These are phyloP conservation scores for Beauveria scarabaeidicola DNA, from an alignment of 2,329 filamentous ascomycete genomes.

Conservation along the genomic window DNA sequence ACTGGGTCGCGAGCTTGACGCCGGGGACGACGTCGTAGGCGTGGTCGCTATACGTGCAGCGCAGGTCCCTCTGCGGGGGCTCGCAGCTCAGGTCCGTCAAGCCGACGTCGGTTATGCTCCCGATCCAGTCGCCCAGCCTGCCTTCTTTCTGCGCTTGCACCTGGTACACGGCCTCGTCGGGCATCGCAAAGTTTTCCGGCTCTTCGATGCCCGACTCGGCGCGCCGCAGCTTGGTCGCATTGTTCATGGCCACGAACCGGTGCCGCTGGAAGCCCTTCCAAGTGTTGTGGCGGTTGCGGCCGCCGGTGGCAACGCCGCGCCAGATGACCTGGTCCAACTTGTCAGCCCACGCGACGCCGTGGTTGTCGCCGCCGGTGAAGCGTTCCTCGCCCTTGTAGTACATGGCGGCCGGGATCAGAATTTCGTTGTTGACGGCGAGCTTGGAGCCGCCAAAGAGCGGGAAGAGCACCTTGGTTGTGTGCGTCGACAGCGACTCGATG, in stretches of 20 bases:
- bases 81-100: conserved; percentile 49
- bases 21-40: conserved; percentile 34
- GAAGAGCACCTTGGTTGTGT: conserved; percentile 48
- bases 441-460: conserved; percentile 64
- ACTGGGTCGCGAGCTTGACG: conserved; percentile 43
- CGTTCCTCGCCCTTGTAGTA: conserved; percentile 57
- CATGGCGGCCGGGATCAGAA: conserved; percentile 60
- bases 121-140: conserved; percentile 41
- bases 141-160: conserved; percentile 37
- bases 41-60: conserved; percentile 40
- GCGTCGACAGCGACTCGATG: conserved; percentile 49
- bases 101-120: conserved; percentile 39
- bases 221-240: conserved; percentile 47
- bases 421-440: conserved; percentile 60
- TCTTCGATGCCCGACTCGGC: conserved; percentile 35
- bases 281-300: conserved; percentile 48
- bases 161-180: conserved; percentile 34
- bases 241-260: conserved; percentile 66
- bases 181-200: conserved; percentile 47
- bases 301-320: conserved; percentile 61
- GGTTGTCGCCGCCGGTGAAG: conserved; percentile 48
- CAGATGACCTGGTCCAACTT: conserved; percentile 50
- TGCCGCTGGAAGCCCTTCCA: conserved; percentile 70
- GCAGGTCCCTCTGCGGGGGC: conserved; percentile 25
- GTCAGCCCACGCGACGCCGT: conserved; percentile 46